These are phyloP conservation scores for Scutellaria barbata DNA, from an alignment of 257 asterid species.

Conservation along the genomic window DNA sequence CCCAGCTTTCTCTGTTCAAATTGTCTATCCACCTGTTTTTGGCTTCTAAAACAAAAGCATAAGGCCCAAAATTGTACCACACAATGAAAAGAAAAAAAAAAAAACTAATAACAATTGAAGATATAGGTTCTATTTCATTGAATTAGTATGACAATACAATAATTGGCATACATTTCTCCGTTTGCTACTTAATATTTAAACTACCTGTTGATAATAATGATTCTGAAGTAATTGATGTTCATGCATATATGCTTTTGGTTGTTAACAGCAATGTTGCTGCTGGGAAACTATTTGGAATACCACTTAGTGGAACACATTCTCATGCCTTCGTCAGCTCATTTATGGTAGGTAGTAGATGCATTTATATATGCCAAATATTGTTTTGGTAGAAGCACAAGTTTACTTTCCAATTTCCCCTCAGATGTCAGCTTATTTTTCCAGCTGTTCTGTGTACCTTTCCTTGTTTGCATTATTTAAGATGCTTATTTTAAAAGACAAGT, in stretches of 20 bases:
- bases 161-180: background rate
- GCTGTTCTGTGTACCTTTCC: background rate
- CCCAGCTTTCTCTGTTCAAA: background rate
- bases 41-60: slow-evolving; percentile 8
- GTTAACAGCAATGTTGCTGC: slow-evolving; percentile 90
- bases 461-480: slow-evolving; percentile 10
- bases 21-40: background rate
- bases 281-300: slow-evolving; percentile 95
- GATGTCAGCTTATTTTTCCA: slow-evolving; percentile 16
- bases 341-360: slow-evolving; percentile 61
- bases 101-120: background rate
- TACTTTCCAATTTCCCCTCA: background rate
- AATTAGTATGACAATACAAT: slow-evolving; percentile 9
- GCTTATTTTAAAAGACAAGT: slow-evolving; percentile 22
- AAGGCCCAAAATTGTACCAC: slow-evolving; percentile 4
- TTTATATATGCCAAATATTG: background rate
- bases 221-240: slow-evolving; percentile 9
- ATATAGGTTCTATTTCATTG: slow-evolving; percentile 1
- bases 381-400: background rate
- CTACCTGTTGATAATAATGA: slow-evolving; percentile 27
- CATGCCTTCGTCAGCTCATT: slow-evolving; percentile 99
- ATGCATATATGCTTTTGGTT: slow-evolving; percentile 35
- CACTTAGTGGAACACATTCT: slow-evolving; percentile 98
- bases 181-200: background rate
- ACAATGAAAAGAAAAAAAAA: background rate